These are phyloP conservation scores for Tagetes erecta DNA, from an alignment of 129 eudicot genomes.

Conservation along the genomic window DNA sequence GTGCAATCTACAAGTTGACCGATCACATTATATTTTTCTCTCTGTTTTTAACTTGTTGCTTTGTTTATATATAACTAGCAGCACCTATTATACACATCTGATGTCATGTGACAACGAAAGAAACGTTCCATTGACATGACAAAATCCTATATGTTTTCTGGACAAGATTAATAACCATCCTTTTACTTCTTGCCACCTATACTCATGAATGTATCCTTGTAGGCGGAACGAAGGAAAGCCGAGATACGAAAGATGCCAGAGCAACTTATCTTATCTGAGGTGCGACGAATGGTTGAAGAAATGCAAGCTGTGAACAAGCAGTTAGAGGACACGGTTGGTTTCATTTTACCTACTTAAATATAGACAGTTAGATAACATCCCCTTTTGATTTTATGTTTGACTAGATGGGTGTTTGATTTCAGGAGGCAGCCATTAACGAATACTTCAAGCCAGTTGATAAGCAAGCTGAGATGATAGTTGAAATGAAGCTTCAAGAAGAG, in stretches of 20 bases:
- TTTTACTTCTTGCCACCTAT: neutral
- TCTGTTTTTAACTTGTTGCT: neutral
- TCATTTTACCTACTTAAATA: neutral
- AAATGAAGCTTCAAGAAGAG: conserved; percentile 78
- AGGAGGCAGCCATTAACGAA: conserved; percentile 78
- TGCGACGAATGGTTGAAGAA: conserved; percentile 86
- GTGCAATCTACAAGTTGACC: neutral
- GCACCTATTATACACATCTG: neutral
- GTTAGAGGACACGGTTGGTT: conserved; percentile 81
- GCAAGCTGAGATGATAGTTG: conserved; percentile 69
- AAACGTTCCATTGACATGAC: neutral
- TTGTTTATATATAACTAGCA: conserved; percentile 11
- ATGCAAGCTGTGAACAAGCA: conserved; percentile 86
- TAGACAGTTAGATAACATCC: neutral
- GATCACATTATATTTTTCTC: neutral
- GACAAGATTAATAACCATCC: neutral
- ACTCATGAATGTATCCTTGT: conserved; percentile 1
- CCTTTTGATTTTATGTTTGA: neutral
- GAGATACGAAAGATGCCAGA: conserved; percentile 76
- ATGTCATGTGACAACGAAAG: neutral
- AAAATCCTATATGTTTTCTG: neutral
- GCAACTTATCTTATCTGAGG: conserved; percentile 80
- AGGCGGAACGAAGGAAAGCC: conserved; percentile 69
- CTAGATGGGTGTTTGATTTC: conserved; percentile 10
- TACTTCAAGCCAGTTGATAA: conserved; percentile 82